Evolutionary conservation across 129 eudicot species (phyloP).

Genomic region (Sambucus nigra): DNA sequence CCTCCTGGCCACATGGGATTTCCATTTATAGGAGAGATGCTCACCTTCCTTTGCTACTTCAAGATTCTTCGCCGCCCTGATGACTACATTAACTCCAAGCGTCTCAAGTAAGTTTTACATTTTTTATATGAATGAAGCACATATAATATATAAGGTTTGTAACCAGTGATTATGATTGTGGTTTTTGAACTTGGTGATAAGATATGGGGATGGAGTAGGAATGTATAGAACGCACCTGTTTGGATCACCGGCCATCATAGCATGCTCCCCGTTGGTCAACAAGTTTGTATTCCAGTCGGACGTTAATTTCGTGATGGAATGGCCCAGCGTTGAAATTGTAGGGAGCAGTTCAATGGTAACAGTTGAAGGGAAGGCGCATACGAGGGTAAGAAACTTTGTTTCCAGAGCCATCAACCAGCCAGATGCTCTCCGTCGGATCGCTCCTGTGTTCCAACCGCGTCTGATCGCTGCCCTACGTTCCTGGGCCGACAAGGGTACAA

Average conservation of each 20-base stretch:
- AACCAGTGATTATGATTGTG: neutral
- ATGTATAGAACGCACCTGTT: constrained; percentile 33
- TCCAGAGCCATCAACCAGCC: constrained; percentile 49
- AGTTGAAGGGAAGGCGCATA: constrained; percentile 37
- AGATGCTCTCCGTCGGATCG: constrained; percentile 45
- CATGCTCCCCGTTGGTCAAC: constrained; percentile 25
- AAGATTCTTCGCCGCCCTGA: constrained; percentile 15
- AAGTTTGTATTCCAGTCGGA: constrained; percentile 32
- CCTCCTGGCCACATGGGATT: constrained; percentile 28
- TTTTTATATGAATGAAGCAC: too few species aligned
- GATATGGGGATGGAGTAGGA: constrained; percentile 38
- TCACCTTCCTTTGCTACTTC: constrained; percentile 20
- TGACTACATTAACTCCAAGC: constrained; percentile 20
- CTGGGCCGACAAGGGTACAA: constrained; percentile 35
- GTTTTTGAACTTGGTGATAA: neutral
- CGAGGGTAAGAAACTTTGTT: constrained; percentile 35
- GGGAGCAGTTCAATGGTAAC: constrained; percentile 29
- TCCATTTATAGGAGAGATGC: constrained; percentile 19
- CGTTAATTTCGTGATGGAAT: constrained; percentile 8
- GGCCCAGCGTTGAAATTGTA: constrained; percentile 31
- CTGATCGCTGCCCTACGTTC: constrained; percentile 38
- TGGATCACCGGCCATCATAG: constrained; percentile 34
- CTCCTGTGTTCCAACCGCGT: constrained; percentile 45
- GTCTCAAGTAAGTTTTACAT: constrained; percentile 5
- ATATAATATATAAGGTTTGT: too few species aligned